Evolutionary conservation across 129 eudicot species (phyloP), one percentile per base, ranked within the genome.

Genomic region (Solidago caesia): DNA sequence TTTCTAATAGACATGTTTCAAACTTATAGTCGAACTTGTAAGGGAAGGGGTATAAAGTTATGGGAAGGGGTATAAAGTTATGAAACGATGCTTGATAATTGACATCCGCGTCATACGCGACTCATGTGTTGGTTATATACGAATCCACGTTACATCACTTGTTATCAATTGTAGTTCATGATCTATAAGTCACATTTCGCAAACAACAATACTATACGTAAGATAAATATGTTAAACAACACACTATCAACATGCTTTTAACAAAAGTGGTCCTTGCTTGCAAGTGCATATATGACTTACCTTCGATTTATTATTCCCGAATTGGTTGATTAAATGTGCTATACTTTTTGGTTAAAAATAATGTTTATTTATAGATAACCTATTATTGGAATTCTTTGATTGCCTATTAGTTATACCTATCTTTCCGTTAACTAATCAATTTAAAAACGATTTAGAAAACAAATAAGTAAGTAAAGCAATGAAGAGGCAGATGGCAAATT

Each of bases 401-500:
- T 33, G 39, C 39, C 39, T 3, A 33, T 33, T 33, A 33, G 39
- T 33, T 33, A 33, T 33, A 33, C 39, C 39, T 33, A 33, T 33
- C 39, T 33, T 33, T 33, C 39, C 3, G 39, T 33, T 33, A 33
- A 33, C 39, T 33, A 33, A 33, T 33, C 39, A 33, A 0, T 0
- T 33, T 1, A 33, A 33, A 33, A 33, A 0, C 21, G 0, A 33
- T 33, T 33, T 33, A 33, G 2, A 33, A 33, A 33, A 33, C 39
- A 33, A 33, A 33, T 33, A 21, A 21, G 21, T 33, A 33, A 33
- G 21, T 33, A 33, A 33, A 33, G 39, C 39, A 66, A 21, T 21
- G 21, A 33, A 25, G 73, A 44, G 67, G 51, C 69, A 75, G 52
- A 65, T 75, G 79, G 64, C 64, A 64, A 75, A 65, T 55, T 75